Base-by-base conservation (phyloP, 495 filamentous ascomycete species). In the Aspergillus funiculosus region DNA sequence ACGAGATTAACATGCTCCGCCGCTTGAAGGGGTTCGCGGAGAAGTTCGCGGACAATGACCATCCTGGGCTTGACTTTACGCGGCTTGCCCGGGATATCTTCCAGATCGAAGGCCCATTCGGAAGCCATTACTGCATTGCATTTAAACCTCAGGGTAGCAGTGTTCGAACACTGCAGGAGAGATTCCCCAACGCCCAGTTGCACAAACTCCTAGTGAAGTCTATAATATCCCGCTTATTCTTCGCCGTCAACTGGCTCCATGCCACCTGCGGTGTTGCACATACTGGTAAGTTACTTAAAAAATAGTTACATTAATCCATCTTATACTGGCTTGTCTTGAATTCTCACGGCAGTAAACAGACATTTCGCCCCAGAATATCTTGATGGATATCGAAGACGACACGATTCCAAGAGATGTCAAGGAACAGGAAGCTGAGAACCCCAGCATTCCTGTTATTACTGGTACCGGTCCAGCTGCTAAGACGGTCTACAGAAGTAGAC, bases 351-450 rank as follows among this genome's bases (percentile, higher is more conserved):
- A 17, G 4, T 28, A 14, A 30, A 10, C 15, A 54, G 46, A 54
- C 26, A 50, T 54, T 20, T 47, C 52, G 31, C 47, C 52, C 14
- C 42, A 50, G 26, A 54, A 50, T 40, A 26, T 54, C 6, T 24
- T 47, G 10, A 47, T 39, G 13, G 24, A 47, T 11, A 28, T 50
- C 18, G 42, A 47, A n/a, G 47, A 50, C 19, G 42, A 50, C 11
- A 50, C 6, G 1, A 35, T 11, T 32, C 42, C 48, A 2, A 36
- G 43, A 36, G 18, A 54, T 19, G 14, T 54, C 14, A 47, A 54
- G 46, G 31, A 50, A 7, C 52, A 54, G 13, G 47, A 54, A 22
- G 14, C 38, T 1, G 24, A 28, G 20, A 14, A 41, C 28, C 52
- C 48, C 4, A 55, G 52, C 24, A 34, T 32, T 11, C 52, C 52